Percentiles rank a stretch among this genome's conserved stretches.
Conservation (phyloP, 2,329 filamentous ascomycete species). For the Aspergillus aculeatinus region DNA sequence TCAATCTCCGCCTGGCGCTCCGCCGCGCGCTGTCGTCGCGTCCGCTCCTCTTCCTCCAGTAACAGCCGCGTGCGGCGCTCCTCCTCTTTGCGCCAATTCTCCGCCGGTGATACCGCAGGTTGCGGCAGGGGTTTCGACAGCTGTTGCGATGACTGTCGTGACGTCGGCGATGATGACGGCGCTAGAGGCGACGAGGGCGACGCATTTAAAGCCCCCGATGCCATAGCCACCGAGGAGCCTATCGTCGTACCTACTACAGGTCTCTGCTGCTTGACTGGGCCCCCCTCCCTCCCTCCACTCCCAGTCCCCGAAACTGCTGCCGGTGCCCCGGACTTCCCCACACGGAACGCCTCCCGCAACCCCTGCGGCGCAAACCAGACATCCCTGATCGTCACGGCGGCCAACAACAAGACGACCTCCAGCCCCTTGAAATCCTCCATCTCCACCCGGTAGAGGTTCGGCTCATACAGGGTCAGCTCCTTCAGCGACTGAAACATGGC, state of each 20-base stretch:
- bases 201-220: slow-evolving; percentile 2
- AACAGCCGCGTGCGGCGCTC: slow-evolving; percentile 53
- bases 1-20: slow-evolving; percentile 61
- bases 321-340: background rate
- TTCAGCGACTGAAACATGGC: slow-evolving; percentile 75
- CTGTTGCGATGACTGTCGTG: background rate
- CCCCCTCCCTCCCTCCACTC: background rate
- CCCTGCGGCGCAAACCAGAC: slow-evolving; percentile 57
- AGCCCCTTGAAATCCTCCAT: slow-evolving; percentile 92
- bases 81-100: slow-evolving; percentile 39
- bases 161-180: background rate
- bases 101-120: slow-evolving; percentile 12
- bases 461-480: slow-evolving; percentile 87
- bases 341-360: slow-evolving; percentile 70
- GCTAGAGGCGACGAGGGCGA: background rate
- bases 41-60: slow-evolving; percentile 55
- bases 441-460: slow-evolving; percentile 85
- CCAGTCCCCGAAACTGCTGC: background rate
- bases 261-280: background rate
- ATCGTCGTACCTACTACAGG: background rate
- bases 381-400: slow-evolving; percentile 61
- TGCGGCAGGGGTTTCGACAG: background rate
- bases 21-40: slow-evolving; percentile 47
- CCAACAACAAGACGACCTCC: slow-evolving; percentile 72
- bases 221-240: background rate